Base-by-base conservation (phyloP, 345 rosid genomes). In the Citrus australasica region DNA sequence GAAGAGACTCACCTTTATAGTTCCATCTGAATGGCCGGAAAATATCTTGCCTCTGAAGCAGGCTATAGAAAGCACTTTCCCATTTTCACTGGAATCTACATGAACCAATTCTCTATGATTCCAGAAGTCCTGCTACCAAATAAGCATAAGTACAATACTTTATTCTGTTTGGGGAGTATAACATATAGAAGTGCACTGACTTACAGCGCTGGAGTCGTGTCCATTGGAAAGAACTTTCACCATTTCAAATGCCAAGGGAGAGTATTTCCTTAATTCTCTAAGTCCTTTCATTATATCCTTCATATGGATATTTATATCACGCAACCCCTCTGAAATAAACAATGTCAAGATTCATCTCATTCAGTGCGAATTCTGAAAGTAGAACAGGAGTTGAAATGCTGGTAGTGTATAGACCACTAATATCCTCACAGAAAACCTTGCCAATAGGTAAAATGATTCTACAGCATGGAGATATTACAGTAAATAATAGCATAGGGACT, bases 21-120 rank as follows among this genome's bases (percentile, higher is more conserved):
- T 89, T 82, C 95, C 95, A 84, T 91, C 93, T 10, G 93, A 85
- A 81, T 91, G 95, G 59, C 95, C 95, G 17, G 95, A 91, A 81
- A 88, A 87, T 69, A 90, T 80, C 78, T 83, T 88, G 85, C 88
- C 87, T 76, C 85, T 87, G 85, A 79, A 86, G 83, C 84, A 85
- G 66, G 75, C 79, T 42, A 91, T 76, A 10, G 95, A 85, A 17
- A 80, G 73, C 60, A 91, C 93, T 80, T 88, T 92, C 46, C 95
- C 95, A 42, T 87, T 91, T 76, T 78, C 78, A 19, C 87, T 78
- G 77, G 90, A 86, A 77, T 90, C 90, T 17, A 80, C 84, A 78
- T 89, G 95, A 76, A 83, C 84, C 75, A 91, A 46, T 80, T 91
- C 92, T 83, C 81, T 85, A 82, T 91, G 95, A 79, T 75, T 87